phyloP scores from a whole-genome alignment of 192 early-diverging fungal genomes.

The Oehlia diaphana region DNA sequence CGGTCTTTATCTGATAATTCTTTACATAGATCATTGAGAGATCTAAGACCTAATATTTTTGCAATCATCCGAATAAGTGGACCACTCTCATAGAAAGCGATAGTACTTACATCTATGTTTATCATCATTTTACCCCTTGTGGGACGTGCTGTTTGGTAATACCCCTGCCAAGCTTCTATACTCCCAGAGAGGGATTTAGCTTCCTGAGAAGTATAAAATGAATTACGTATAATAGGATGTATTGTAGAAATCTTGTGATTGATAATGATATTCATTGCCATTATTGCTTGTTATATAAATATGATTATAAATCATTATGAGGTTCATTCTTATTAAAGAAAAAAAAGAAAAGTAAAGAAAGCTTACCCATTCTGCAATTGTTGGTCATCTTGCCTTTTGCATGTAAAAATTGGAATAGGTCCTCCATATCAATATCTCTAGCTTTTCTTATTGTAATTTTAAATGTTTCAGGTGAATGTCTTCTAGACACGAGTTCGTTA shows the following conservation, averaged over 20 bases:
- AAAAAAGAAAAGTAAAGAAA: no score
- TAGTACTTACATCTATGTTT: conserved; percentile 70
- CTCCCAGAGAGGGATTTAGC: conserved; percentile 56
- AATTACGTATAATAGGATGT: conserved; percentile 79
- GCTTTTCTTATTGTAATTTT: conserved; percentile 51
- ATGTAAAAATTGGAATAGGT: conserved; percentile 53
- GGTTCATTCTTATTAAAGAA: background rate
- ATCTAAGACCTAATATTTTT: conserved; percentile 60
- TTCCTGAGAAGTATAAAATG: conserved; percentile 81
- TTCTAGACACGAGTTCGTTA: background rate
- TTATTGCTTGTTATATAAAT: conserved; percentile 42
- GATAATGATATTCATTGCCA: conserved; percentile 46
- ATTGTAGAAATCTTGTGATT: conserved; percentile 68
- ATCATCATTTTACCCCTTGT: conserved; percentile 55
- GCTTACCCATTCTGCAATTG: conserved; percentile 38
- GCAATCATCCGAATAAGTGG: conserved; percentile 72
- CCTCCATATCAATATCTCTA: conserved; percentile 65
- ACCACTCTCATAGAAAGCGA: conserved; percentile 63
- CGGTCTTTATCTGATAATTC: conserved; percentile 43
- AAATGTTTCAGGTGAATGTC: conserved; percentile 54
- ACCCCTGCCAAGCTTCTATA: conserved; percentile 91
- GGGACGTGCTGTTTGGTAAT: conserved; percentile 80
- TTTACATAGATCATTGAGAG: conserved; percentile 44
- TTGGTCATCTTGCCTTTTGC: conserved; percentile 40
- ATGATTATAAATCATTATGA: background rate